Base-by-base conservation (phyloP, 805 yeast genomes). In the Ogataea pignaliae region DNA sequence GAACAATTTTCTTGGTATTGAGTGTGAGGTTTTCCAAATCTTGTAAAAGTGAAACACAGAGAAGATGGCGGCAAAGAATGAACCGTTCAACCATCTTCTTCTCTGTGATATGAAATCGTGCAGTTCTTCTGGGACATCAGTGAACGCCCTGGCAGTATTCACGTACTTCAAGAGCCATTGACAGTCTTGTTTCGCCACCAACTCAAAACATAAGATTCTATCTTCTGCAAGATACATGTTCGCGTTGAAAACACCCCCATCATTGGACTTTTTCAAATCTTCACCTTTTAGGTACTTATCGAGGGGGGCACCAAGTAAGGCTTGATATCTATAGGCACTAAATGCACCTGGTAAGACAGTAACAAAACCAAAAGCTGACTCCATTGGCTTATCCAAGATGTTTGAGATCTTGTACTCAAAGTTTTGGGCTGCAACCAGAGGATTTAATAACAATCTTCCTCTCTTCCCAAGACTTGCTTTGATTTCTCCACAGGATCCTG, bases 401-500 rank as follows among this genome's bases (percentile, higher is more conserved):
- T 91, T 93, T 5, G 97, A 88, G 71, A 89, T 90, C 65, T 93
- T 93, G 64, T 93, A 93, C 63, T 91, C 99, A 64, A 93, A 91
- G 65, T 91, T 91, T 64, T 93, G 98, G 0, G 97, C 95, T 3
- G 98, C 97, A 10, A 91, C 91, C 44, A 91, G 66, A 9, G 99
- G 98, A 60, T 91, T 91, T 13, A 82, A 51, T 36, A 91, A 68
- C 32, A 73, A 59, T 21, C 56, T 56, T 36, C 64, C 65, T 13
- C 68, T 64, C 38, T 59, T 63, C 2, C 98, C 97, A 42, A 90
- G 68, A 63, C 84, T 81, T 0, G 93, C 95, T 51, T 81, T 83
- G 65, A 93, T 91, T 61, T 93, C 98, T 43, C 99, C 99, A 78
- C 99, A 91, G 1, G 97, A 95, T 34, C 99, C 99, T 2, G 96